These are phyloP conservation scores for Ganoderma leucocontextum DNA, from an alignment of 1,284 basidiomycete genomes.

Conservation along the genomic window DNA sequence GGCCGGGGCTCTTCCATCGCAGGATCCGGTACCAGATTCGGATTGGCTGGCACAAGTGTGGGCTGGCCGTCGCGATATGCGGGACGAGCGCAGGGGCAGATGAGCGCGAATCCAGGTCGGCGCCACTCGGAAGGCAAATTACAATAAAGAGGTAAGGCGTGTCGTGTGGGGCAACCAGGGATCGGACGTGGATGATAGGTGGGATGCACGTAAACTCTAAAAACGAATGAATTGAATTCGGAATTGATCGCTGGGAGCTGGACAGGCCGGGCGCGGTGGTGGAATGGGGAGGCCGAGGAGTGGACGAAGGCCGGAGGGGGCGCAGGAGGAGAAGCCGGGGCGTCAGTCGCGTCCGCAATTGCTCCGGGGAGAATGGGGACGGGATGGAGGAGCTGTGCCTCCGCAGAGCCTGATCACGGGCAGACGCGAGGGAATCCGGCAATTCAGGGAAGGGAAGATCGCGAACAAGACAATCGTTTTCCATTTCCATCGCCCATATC, in stretches of 20 bases:
- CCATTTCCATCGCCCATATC: conserved; percentile 25
- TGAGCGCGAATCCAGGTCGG: conserved; percentile 6
- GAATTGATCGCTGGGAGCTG: conserved; percentile 1
- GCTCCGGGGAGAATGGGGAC: conserved; percentile 12
- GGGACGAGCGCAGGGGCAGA: conserved; percentile 3
- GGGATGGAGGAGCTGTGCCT: conserved; percentile 1
- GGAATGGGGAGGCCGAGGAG: conserved; percentile 8
- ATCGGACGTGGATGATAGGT: conserved; percentile 6
- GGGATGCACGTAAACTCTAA: background rate
- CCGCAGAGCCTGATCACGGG: conserved; percentile 2
- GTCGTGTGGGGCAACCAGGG: background rate
- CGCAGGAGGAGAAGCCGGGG: conserved; percentile 1
- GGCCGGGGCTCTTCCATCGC: background rate
- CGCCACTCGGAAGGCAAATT: background rate
- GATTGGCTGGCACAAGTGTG: background rate
- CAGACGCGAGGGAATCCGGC: conserved; percentile 7
- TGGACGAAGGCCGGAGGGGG: background rate
- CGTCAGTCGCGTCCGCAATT: background rate
- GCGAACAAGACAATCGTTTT: conserved; percentile 30
- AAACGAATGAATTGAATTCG: background rate
- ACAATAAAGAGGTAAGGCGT: background rate
- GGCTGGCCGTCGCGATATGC: background rate
- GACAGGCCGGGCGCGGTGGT: background rate
- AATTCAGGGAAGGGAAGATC: conserved; percentile 29
- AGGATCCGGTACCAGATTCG: background rate